Base-by-base conservation (phyloP, 805 yeast genomes). In the Ogataea corticis region DNA sequence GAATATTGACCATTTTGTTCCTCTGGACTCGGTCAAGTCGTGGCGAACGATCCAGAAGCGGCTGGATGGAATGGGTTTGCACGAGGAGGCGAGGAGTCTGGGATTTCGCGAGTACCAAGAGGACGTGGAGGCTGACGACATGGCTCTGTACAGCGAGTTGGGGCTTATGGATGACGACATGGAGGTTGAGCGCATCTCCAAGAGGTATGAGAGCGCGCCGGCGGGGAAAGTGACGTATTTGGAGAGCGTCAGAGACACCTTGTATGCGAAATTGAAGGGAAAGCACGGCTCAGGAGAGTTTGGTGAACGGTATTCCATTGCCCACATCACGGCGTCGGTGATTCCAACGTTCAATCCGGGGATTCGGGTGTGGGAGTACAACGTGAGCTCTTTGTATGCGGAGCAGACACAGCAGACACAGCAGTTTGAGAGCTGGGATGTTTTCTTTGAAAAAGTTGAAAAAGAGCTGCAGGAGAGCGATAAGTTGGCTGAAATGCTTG, bases 331-430 rank as follows among this genome's bases (percentile, higher is more conserved):
- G 2, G 82, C 90, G 1, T 83, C 91, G 44, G 80, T 88, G 12
- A 79, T 89, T 12, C 96, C 96, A 3, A 88, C 95, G 0, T 89
- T 83, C 66, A 87, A 86, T 53, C 90, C 96, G 4, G 87, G 90
- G 4, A 59, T 88, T 49, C 72, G 96, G 51, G 81, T 88, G 2
- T 88, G 95, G 94, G 96, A 88, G 61, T 88, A 88, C 63, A 88
- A 88, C 58, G 76, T 78, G 30, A 76, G 87, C 0, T 83, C 73
- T 1, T 59, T 85, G 37, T 67, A 58, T 16, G 37, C 18, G 31
- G 32, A 2, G 29, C 34, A 16, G 32, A 41, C 28, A 15, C 7
- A 5, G 38, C 15, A 13, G 4, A 12, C 11, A 28, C 14, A 14
- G 25, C 32, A 41, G 36, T 67, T 52, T 52, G 70, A 70, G 48